Evolutionary conservation across 2,329 filamentous ascomycete species (phyloP).

Genomic region (Ascochyta lentis): DNA sequence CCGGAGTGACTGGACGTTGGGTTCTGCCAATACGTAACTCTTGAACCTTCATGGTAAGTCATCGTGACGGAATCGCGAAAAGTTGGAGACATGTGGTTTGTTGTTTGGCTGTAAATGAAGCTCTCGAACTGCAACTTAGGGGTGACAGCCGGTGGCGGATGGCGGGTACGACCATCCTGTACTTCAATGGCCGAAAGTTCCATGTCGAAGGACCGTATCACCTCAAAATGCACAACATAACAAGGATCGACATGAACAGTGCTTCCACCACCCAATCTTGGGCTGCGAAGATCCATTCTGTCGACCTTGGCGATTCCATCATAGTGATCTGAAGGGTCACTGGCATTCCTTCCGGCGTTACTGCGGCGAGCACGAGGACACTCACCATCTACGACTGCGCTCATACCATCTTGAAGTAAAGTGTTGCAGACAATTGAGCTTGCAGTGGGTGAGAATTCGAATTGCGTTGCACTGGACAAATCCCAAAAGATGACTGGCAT

Average conservation of each 20-base stretch:
- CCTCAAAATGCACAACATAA: not conserved
- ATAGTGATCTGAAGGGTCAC: not conserved
- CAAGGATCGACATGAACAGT: not conserved
- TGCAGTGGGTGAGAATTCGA: too few species aligned
- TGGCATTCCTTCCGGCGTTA: conserved; percentile 10
- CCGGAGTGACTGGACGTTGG: not conserved
- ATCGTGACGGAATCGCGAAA: not conserved
- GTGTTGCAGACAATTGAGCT: too few species aligned
- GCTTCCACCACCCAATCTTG: not conserved
- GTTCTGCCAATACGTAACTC: not conserved
- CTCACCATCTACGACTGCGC: not conserved
- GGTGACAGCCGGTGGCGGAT: not conserved
- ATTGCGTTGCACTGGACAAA: too few species aligned
- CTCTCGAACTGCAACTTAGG: not conserved
- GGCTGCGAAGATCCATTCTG: not conserved
- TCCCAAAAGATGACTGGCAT: too few species aligned
- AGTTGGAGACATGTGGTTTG: not conserved
- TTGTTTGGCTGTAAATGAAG: conserved; percentile 6
- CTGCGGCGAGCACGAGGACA: conserved; percentile 6
- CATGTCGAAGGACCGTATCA: not conserved
- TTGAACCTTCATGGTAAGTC: not conserved
- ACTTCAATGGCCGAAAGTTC: not conserved
- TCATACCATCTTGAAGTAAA: too few species aligned
- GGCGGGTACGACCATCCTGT: conserved; percentile 10
- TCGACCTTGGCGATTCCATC: not conserved